phyloP scores from a whole-genome alignment of 1,139 yeast genomes.

The Saccharomyces uvarum region DNA sequence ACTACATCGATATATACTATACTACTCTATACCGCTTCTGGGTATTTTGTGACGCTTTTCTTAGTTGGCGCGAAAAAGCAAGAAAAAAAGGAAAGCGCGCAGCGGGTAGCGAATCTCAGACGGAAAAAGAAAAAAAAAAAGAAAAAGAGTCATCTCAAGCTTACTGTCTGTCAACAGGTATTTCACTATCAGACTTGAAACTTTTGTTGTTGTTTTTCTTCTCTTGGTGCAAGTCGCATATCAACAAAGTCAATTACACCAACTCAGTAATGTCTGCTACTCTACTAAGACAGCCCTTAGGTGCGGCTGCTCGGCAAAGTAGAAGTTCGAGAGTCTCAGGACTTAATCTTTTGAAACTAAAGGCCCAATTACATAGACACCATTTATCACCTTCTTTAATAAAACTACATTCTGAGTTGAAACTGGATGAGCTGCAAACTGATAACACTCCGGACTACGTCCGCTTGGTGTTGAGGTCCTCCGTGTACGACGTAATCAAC shows the following conservation, averaged over 20 bases:
- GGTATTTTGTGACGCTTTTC: background rate
- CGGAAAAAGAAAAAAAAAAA: background rate
- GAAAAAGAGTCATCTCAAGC: constrained; percentile 1
- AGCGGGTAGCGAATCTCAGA: background rate
- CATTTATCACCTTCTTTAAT: constrained; percentile 17
- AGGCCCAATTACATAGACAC: background rate
- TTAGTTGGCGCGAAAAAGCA: background rate
- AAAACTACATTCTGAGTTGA: constrained; percentile 32
- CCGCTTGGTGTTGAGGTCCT: constrained; percentile 77
- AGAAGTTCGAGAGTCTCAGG: background rate
- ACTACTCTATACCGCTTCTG: background rate
- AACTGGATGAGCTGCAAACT: constrained; percentile 43
- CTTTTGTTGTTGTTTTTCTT: background rate
- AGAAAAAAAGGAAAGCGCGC: background rate
- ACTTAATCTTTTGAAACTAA: background rate
- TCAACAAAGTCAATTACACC: background rate
- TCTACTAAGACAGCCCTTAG: background rate
- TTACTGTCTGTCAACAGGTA: background rate
- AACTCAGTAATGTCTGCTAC: background rate
- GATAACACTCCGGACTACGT: constrained; percentile 87
- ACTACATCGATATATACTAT: background rate
- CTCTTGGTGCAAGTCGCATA: background rate
- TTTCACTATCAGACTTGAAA: background rate
- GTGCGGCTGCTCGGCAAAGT: background rate
- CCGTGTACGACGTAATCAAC: constrained; percentile 89